These are phyloP conservation scores for Geotrichum phurueaensis DNA, from an alignment of 1,139 yeast genomes.

Conservation along the genomic window DNA sequence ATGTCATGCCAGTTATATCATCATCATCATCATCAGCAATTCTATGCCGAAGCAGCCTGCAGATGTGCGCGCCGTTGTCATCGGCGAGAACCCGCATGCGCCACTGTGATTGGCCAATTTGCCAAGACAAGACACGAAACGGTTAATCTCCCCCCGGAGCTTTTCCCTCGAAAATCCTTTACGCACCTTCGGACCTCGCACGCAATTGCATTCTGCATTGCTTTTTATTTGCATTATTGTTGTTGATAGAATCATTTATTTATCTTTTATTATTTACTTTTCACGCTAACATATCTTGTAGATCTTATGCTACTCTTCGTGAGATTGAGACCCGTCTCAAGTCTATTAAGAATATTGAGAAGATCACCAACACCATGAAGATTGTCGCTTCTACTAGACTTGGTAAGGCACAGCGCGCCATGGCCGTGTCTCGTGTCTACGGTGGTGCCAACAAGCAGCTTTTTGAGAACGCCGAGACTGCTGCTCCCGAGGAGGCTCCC, in stretches of 20 bases:
- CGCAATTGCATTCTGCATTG: too few species aligned
- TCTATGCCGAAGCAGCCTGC: too few species aligned
- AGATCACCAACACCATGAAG: constrained; percentile 99
- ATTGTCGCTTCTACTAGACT: constrained; percentile 97
- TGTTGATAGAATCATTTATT: too few species aligned
- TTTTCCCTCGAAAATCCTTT: too few species aligned
- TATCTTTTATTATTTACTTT: too few species aligned
- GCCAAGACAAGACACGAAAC: neutral
- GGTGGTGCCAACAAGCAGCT: constrained; percentile 76
- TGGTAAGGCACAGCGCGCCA: constrained; percentile 92
- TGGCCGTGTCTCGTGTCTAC: constrained; percentile 82
- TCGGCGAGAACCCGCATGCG: neutral
- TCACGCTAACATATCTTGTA: constrained; percentile 25
- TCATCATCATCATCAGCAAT: too few species aligned
- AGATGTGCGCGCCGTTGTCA: neutral
- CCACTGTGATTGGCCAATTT: neutral
- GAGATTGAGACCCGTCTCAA: constrained; percentile 97
- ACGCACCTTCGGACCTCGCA: too few species aligned
- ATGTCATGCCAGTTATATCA: neutral
- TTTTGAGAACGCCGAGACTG: constrained; percentile 74
- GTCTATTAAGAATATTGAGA: constrained; percentile 97
- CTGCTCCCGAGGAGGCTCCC: constrained; percentile 40
- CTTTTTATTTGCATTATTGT: too few species aligned
- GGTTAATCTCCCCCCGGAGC: neutral
- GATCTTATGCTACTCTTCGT: constrained; percentile 97